Conservation (phyloP, 2,329 filamentous ascomycete genomes). For the Cephalotrichum gorgonifer region DNA sequence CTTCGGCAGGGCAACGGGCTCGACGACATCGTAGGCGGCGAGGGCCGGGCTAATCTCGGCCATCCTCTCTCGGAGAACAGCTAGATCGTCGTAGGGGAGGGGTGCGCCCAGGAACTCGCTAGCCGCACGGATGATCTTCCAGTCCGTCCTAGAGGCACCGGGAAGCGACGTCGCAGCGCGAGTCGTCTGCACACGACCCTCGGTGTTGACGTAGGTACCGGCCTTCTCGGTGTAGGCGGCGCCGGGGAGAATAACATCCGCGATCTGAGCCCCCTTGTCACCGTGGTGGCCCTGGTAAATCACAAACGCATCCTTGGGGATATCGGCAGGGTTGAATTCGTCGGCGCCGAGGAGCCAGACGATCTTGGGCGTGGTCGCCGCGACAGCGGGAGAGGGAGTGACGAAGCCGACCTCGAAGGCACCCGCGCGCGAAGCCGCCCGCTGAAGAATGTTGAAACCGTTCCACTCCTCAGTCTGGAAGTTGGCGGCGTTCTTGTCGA, state of each 20-base stretch:
- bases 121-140: slow-evolving; percentile 93
- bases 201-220: slow-evolving; percentile 94
- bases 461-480: slow-evolving; percentile 91
- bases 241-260: slow-evolving; percentile 86
- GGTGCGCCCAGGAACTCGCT: slow-evolving; percentile 84
- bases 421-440: slow-evolving; percentile 81
- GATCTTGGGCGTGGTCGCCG: slow-evolving; percentile 83
- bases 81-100: slow-evolving; percentile 87
- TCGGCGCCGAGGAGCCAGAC: slow-evolving; percentile 95
- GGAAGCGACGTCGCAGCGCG: slow-evolving; percentile 81
- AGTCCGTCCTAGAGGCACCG: slow-evolving; percentile 87
- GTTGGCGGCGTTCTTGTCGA: slow-evolving; percentile 84
- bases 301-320: slow-evolving; percentile 92
- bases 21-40: slow-evolving; percentile 81
- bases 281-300: slow-evolving; percentile 98
- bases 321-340: slow-evolving; percentile 73
- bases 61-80: slow-evolving; percentile 84
- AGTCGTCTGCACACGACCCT: slow-evolving; percentile 90
- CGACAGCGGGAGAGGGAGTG: slow-evolving; percentile 69
- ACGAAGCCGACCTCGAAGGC: slow-evolving; percentile 96
- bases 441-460: slow-evolving; percentile 93
- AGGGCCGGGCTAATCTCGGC: slow-evolving; percentile 87
- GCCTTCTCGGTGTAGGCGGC: slow-evolving; percentile 96
- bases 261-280: slow-evolving; percentile 83
- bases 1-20: slow-evolving; percentile 62